These are phyloP conservation scores for Scutellaria barbata DNA, from an alignment of 257 asterid species.

Conservation along the genomic window DNA sequence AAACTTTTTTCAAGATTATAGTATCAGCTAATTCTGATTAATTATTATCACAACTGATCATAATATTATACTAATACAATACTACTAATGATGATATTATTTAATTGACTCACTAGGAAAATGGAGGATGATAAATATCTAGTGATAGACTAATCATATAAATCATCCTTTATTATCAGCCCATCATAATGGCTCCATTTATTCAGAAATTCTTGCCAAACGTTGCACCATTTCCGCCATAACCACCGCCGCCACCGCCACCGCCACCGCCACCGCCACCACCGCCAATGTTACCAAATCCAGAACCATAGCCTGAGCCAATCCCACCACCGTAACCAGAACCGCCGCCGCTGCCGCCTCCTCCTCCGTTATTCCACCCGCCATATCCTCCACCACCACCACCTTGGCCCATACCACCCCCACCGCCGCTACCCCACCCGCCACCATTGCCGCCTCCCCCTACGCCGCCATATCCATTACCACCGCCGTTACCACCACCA, in stretches of 20 bases:
- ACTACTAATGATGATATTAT: background rate
- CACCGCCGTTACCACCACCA: slow-evolving; percentile 26
- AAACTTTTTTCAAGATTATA: too few species aligned
- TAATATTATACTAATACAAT: too few species aligned
- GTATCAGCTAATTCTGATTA: too few species aligned
- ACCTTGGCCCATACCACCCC: slow-evolving; percentile 10
- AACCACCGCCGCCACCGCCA: background rate
- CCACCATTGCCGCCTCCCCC: slow-evolving; percentile 20
- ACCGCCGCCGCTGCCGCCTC: slow-evolving; percentile 36
- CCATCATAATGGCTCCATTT: background rate
- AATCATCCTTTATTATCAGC: slow-evolving; percentile 34
- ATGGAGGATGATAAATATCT: slow-evolving; percentile 4
- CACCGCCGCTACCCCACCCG: background rate
- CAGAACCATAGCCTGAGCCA: slow-evolving; percentile 34
- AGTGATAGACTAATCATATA: background rate
- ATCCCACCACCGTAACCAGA: slow-evolving; percentile 36
- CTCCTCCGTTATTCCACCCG: slow-evolving; percentile 25
- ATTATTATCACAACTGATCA: too few species aligned
- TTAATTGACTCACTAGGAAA: slow-evolving; percentile 4
- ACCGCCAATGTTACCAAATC: background rate
- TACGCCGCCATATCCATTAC: slow-evolving; percentile 14
- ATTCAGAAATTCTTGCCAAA: background rate
- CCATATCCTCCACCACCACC: slow-evolving; percentile 39
- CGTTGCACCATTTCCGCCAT: slow-evolving; percentile 11
- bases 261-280: background rate